phyloP scores from a whole-genome alignment of 1,284 basidiomycete species.

The Blastosporella zonata region DNA sequence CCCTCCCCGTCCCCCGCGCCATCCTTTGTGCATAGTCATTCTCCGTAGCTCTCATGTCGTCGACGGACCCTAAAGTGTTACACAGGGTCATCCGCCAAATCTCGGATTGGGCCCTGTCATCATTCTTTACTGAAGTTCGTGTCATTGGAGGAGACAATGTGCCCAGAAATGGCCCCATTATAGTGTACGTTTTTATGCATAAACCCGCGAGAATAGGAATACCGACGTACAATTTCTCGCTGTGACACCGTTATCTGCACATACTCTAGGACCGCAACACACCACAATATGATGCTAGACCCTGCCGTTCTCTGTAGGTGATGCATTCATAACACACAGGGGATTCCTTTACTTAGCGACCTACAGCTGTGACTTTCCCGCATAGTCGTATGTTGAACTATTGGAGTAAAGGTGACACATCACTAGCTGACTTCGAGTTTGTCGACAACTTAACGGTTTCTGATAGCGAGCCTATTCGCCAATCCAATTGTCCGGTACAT shows the following conservation, averaged over 20 bases:
- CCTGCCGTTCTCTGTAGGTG: constrained; percentile 75
- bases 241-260: background rate
- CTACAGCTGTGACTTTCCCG: constrained; percentile 72
- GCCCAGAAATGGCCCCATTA: constrained; percentile 78
- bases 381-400: constrained; percentile 83
- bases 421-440: background rate
- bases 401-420: constrained; percentile 77
- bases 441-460: constrained; percentile 7
- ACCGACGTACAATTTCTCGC: background rate
- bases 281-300: constrained; percentile 93
- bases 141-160: constrained; percentile 86
- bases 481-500: constrained; percentile 74
- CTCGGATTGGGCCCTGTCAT: constrained; percentile 71
- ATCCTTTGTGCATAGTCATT: background rate
- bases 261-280: constrained; percentile 69
- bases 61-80: constrained; percentile 34
- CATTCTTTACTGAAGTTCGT: constrained; percentile 85
- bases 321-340: constrained; percentile 4
- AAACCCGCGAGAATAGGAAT: background rate
- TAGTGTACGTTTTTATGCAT: constrained; percentile 72
- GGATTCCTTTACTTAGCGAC: background rate
- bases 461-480: constrained; percentile 67
- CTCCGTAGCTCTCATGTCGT: constrained; percentile 22
- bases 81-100: constrained; percentile 57
- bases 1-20: background rate